These are phyloP conservation scores for Heterobasidion annosum DNA, from an alignment of 1,284 basidiomycete species.

Conservation along the genomic window DNA sequence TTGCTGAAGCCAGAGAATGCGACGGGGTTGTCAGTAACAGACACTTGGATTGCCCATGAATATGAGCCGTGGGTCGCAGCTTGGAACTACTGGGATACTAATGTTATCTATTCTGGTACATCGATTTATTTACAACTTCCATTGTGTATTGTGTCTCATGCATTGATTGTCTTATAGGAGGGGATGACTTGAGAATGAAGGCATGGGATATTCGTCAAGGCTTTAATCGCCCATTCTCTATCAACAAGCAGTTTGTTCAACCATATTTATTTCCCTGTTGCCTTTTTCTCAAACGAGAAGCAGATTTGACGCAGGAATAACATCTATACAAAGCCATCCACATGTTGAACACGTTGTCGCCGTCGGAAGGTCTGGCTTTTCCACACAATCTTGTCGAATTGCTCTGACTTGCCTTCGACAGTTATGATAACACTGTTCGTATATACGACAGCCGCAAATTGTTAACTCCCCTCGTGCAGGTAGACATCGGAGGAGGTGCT, in stretches of 20 bases:
- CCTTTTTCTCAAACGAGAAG: not conserved
- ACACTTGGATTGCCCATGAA: slow-evolving; percentile 84
- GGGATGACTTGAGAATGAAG: slow-evolving; percentile 88
- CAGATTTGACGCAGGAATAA: slow-evolving; percentile 91
- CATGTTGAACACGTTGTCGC: slow-evolving; percentile 76
- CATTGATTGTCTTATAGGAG: slow-evolving; percentile 43
- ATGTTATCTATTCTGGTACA: slow-evolving; percentile 78
- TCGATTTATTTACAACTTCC: not conserved
- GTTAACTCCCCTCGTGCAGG: slow-evolving; percentile 44
- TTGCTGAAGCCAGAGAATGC: slow-evolving; percentile 41
- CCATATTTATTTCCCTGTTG: slow-evolving; percentile 1
- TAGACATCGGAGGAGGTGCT: slow-evolving; percentile 82
- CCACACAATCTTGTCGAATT: not conserved
- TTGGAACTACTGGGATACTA: slow-evolving; percentile 80
- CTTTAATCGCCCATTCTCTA: slow-evolving; percentile 52
- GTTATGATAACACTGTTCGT: slow-evolving; percentile 80
- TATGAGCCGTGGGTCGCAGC: slow-evolving; percentile 92
- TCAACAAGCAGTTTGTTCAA: slow-evolving; percentile 59
- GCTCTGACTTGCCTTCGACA: slow-evolving; percentile 21
- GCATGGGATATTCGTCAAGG: slow-evolving; percentile 84
- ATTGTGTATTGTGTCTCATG: not conserved
- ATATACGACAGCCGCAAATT: slow-evolving; percentile 81
- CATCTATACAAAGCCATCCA: slow-evolving; percentile 83
- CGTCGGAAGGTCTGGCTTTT: slow-evolving; percentile 72
- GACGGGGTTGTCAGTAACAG: slow-evolving; percentile 32